Evolutionary conservation across 768 basidiomycete genomes (phyloP).

Genomic region (Tricholoma hemisulphureum): DNA sequence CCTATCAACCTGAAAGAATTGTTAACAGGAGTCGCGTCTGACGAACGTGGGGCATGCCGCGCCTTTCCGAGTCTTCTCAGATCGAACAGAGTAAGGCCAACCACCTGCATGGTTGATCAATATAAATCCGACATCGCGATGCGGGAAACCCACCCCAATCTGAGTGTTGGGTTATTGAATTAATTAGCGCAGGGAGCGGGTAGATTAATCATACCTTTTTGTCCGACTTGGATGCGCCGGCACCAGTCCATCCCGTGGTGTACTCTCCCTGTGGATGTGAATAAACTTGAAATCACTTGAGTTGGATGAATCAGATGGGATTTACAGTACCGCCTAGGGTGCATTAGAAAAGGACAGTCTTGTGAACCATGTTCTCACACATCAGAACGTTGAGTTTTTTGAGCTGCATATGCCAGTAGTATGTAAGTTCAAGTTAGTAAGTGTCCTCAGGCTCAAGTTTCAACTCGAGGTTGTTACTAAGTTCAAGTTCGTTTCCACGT

Average conservation of each 20-base stretch:
- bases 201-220: slow-evolving; percentile 64
- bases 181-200: background rate
- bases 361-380: slow-evolving; percentile 49
- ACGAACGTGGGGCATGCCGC: too few relatives aligned
- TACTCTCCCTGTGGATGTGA: slow-evolving; percentile 66
- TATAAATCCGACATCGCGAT: background rate
- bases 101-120: slow-evolving; percentile 54
- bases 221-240: slow-evolving; percentile 92
- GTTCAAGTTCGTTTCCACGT: too few relatives aligned
- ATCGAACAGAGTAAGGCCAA: slow-evolving; percentile 88
- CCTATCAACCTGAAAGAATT: slow-evolving; percentile 51
- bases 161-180: slow-evolving; percentile 21
- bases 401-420: slow-evolving; percentile 41
- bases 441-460: too few relatives aligned
- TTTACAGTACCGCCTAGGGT: slow-evolving; percentile 39
- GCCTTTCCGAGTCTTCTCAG: slow-evolving; percentile 82
- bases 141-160: slow-evolving; percentile 60
- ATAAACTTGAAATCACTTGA: too few relatives aligned
- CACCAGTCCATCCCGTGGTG: slow-evolving; percentile 91
- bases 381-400: slow-evolving; percentile 70
- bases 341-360: slow-evolving; percentile 5
- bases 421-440: background rate
- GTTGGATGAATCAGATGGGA: slow-evolving; percentile 4
- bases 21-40: background rate
- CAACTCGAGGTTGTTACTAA: too few relatives aligned